phyloP scores from a whole-genome alignment of 2,329 filamentous ascomycete species.

The Colletotrichum costaricense region DNA sequence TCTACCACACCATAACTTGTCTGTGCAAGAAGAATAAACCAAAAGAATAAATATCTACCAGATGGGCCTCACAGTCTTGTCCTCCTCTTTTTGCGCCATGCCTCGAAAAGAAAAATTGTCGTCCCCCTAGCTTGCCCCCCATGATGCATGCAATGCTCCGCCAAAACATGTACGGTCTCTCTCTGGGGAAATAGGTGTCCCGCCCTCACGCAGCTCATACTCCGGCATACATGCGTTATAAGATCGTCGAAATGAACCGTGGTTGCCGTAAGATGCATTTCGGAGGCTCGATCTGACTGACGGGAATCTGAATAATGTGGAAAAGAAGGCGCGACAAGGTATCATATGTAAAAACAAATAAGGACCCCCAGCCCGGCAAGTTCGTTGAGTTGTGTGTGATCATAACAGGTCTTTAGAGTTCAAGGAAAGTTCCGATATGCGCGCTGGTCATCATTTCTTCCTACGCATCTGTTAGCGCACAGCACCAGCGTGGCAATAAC shows the following conservation, averaged over 20 bases:
- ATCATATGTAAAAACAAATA: conserved; percentile 42
- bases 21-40: neutral
- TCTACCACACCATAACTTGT: neutral
- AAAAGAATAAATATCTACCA: neutral
- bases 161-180: conserved; percentile 6
- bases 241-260: conserved; percentile 16
- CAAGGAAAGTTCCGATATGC: neutral
- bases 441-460: conserved; percentile 40
- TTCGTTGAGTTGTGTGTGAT: neutral
- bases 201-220: conserved; percentile 33
- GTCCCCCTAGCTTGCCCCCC: conserved; percentile 10
- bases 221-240: conserved; percentile 37
- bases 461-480: conserved; percentile 1
- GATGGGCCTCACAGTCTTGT: conserved; percentile 4
- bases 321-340: conserved; percentile 35
- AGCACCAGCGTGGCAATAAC: too few species aligned
- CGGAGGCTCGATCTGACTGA: neutral
- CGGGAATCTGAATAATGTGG: conserved; percentile 31
- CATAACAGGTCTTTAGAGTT: neutral
- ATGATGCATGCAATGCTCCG: conserved; percentile 25
- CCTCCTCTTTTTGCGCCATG: conserved; percentile 15
- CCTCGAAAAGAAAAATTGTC: neutral
- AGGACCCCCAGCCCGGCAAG: conserved; percentile 9
- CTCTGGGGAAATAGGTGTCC: neutral
- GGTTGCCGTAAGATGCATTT: conserved; percentile 21